Percentiles rank a stretch among this genome's conserved stretches.
These are phyloP conservation scores for Xylaria acuta DNA, from an alignment of 495 filamentous ascomycete species.

Conservation along the genomic window DNA sequence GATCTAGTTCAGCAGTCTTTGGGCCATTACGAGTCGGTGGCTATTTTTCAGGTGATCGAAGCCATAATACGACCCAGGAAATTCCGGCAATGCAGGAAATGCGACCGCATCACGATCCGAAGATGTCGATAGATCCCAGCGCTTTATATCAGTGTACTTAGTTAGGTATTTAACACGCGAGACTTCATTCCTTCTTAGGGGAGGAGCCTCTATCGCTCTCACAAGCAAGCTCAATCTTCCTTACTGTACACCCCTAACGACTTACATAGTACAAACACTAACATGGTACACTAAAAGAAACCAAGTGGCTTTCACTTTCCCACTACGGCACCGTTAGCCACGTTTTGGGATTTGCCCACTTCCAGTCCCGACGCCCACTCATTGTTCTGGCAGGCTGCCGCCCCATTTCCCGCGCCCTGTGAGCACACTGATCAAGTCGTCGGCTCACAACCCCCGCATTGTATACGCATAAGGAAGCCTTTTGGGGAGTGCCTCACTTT, in stretches of 20 bases:
- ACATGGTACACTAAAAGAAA: background rate
- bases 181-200: background rate
- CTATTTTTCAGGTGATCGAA: background rate
- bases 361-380: conserved; percentile 5
- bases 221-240: background rate
- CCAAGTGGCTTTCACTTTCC: conserved; percentile 2
- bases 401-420: background rate
- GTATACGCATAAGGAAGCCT: conserved; percentile 10
- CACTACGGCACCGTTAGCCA: conserved; percentile 26
- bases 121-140: background rate
- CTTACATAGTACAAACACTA: no score
- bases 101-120: background rate
- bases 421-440: conserved; percentile 3
- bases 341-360: conserved; percentile 28
- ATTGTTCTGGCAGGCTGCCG: conserved; percentile 17
- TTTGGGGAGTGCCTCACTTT: background rate
- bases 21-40: background rate
- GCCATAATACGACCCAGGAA: background rate
- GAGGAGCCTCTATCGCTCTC: background rate
- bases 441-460: conserved; percentile 4
- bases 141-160: background rate
- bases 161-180: background rate
- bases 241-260: conserved; percentile 10
- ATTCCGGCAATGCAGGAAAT: background rate
- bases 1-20: background rate